Conservation (phyloP, 2,329 filamentous ascomycete genomes). For the Bipolaris sorokiniana region DNA sequence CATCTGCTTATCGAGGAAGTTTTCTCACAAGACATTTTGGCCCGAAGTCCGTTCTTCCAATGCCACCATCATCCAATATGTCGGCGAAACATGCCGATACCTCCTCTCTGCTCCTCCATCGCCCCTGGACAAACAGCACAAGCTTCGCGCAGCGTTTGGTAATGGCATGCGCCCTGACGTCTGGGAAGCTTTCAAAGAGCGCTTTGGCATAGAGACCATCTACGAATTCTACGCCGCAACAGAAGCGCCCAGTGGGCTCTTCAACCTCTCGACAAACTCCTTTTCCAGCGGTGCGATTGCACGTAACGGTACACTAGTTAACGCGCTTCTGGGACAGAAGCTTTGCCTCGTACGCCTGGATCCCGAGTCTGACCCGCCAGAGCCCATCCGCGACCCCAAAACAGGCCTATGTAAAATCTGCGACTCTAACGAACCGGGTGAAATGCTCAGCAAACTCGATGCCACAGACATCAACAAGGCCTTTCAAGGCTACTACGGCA, state of each 20-base stretch:
- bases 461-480: constrained; percentile 52
- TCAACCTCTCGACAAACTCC: constrained; percentile 61
- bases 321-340: constrained; percentile 57
- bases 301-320: constrained; percentile 68
- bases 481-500: constrained; percentile 69
- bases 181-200: constrained; percentile 50
- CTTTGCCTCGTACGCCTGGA: constrained; percentile 71
- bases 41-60: constrained; percentile 44
- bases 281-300: constrained; percentile 69
- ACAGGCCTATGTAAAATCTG: constrained; percentile 70
- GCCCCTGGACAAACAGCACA: constrained; percentile 41
- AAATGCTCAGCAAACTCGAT: constrained; percentile 63
- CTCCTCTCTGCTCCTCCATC: constrained; percentile 44
- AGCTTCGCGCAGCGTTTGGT: constrained; percentile 43
- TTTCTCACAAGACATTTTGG: constrained; percentile 50
- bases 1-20: constrained; percentile 39
- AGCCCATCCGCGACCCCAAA: constrained; percentile 66
- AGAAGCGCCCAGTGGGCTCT: constrained; percentile 65
- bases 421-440: constrained; percentile 69
- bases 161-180: constrained; percentile 53
- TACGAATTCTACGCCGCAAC: constrained; percentile 51
- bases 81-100: constrained; percentile 50
- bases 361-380: constrained; percentile 62
- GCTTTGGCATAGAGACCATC: constrained; percentile 48
- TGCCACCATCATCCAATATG: constrained; percentile 49